Base-by-base conservation (phyloP, 1,139 yeast species). In the Diutina pseudorugosa region DNA sequence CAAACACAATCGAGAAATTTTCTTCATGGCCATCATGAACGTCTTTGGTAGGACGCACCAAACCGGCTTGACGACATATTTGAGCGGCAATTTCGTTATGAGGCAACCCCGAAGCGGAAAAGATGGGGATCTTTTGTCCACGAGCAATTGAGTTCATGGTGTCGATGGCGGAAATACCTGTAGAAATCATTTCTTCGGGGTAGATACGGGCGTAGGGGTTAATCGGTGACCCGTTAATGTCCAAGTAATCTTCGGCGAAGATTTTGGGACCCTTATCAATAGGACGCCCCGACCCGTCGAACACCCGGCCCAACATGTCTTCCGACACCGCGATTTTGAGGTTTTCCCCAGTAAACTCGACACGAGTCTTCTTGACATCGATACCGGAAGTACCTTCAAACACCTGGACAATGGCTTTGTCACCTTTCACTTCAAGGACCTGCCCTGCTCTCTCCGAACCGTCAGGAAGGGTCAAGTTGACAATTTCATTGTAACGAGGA, bases 21-120 rank as follows among this genome's bases (percentile, higher is more conserved):
- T 93, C 99, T 73, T 93, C 98, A 70, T 93, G 99, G 64, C 98
- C 99, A 71, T 93, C 99, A 68, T 93, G 98, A 55, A 93, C 98
- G 70, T 93, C 99, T 75, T 93, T 93, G 51, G 98, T 93, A 64
- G 99, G 98, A 74, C 98, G 86, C 55, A 94, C 98, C 67, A 93
- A 80, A 62, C 98, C 97, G 50, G 99, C 98, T 75, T 93, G 99
- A 76, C 99, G 90, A 80, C 98, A 93, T 70, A 93, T 93, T 73
- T 93, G 99, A 50, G 99, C 98, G 57, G 99, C 99, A 73, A 93
- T 91, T 73, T 94, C 98, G 68, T 93, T 94, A 73, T 93, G 99
- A 55, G 99, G 99, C 68, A 93, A 82, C 76, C 99, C 99, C 54
- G 98, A 90, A 48, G 98, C 98, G 53, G 97, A 89, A 75, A 93